Conservation (phyloP, 495 filamentous ascomycete species). For the Hypoxylon lienhwacheense region DNA sequence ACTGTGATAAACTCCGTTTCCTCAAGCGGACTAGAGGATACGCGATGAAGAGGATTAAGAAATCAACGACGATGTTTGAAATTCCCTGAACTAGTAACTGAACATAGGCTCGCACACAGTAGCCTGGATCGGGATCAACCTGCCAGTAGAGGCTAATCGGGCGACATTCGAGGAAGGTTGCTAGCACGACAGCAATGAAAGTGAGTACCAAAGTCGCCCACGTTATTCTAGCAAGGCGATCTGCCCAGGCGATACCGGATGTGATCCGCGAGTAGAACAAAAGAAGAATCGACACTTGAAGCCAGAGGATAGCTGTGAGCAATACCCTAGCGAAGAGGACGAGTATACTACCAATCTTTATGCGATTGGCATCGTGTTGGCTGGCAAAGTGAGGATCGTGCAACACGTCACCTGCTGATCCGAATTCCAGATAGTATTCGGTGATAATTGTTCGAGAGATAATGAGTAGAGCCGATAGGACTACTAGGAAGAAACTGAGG, state of each 20-base stretch:
- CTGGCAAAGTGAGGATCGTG: constrained; percentile 13
- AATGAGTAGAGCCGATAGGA: constrained; percentile 26
- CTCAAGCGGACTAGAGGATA: constrained; percentile 44
- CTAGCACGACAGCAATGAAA: constrained; percentile 42
- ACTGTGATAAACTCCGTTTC: constrained; percentile 36
- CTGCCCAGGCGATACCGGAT: constrained; percentile 40
- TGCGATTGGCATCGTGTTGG: constrained; percentile 1
- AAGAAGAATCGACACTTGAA: constrained; percentile 49
- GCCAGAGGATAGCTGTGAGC: constrained; percentile 39
- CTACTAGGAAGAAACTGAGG: constrained; percentile 25
- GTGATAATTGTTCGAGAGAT: constrained; percentile 28
- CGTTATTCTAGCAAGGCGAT: constrained; percentile 39
- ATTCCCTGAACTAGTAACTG: constrained; percentile 46
- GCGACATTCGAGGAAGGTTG: constrained; percentile 51
- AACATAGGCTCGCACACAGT: constrained; percentile 44
- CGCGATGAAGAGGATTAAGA: constrained; percentile 48
- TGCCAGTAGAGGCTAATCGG: constrained; percentile 51
- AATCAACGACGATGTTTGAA: constrained; percentile 48
- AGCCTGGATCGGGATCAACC: constrained; percentile 45
- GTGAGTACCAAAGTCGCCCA: constrained; percentile 40
- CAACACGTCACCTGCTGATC: constrained; percentile 28
- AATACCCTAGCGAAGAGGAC: constrained; percentile 30
- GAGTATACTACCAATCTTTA: constrained; percentile 30
- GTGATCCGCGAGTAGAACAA: constrained; percentile 47
- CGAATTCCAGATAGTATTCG: constrained; percentile 25